These are phyloP conservation scores for Trametes sanguinea DNA, from an alignment of 768 basidiomycete species.

Conservation along the genomic window DNA sequence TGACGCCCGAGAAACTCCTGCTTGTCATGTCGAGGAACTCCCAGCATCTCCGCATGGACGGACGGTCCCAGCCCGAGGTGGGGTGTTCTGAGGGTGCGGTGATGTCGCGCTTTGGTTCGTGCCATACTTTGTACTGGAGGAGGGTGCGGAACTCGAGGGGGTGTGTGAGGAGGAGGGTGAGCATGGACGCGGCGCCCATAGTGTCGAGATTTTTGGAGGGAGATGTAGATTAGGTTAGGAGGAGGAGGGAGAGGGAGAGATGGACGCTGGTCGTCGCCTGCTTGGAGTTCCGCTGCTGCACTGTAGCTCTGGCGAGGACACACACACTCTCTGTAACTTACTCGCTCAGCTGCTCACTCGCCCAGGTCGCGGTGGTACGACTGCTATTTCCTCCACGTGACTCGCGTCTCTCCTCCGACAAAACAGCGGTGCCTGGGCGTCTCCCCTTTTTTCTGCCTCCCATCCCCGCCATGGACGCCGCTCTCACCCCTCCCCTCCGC, in stretches of 20 bases:
- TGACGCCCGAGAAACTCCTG: slow-evolving; percentile 88
- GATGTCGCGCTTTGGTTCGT: slow-evolving; percentile 83
- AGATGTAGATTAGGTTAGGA: not conserved
- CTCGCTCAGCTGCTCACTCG: not conserved
- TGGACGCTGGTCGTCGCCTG: not conserved
- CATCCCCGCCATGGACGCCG: slow-evolving; percentile 29
- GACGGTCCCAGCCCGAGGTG: slow-evolving; percentile 85
- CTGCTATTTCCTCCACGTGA: slow-evolving; percentile 7
- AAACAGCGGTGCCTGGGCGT: not conserved
- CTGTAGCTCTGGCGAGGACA: no score
- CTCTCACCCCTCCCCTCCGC: slow-evolving; percentile 32
- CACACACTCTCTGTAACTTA: not conserved
- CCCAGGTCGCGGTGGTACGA: slow-evolving; percentile 13
- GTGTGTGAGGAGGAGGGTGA: slow-evolving; percentile 71
- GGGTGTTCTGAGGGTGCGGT: slow-evolving; percentile 69
- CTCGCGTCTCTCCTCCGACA: not conserved
- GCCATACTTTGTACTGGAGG: slow-evolving; percentile 80
- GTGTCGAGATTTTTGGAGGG: slow-evolving; percentile 15
- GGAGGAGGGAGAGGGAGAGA: not conserved
- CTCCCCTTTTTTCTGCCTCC: not conserved
- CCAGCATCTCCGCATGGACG: slow-evolving; percentile 90
- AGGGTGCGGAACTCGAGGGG: slow-evolving; percentile 84
- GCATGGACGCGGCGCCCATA: slow-evolving; percentile 62
- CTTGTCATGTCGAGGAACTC: slow-evolving; percentile 85
- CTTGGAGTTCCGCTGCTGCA: no score